Conservation (phyloP, 2,329 filamentous ascomycete species). For the Cladophialophora carrionii region DNA sequence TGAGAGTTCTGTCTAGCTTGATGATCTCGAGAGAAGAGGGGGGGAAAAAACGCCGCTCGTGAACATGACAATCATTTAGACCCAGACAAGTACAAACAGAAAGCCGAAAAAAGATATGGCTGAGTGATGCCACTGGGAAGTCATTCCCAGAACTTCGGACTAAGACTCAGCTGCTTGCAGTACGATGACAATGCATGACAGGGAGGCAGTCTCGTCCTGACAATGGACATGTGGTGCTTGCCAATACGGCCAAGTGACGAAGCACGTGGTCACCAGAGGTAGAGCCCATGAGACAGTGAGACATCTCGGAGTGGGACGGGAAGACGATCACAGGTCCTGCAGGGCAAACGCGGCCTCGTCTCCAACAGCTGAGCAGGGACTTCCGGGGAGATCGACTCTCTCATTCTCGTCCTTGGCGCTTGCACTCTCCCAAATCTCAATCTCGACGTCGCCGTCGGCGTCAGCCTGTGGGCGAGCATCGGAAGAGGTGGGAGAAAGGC, state of each 20-base stretch:
- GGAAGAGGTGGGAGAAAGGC: background rate
- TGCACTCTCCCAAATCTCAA: conserved; percentile 72
- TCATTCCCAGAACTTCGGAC: background rate
- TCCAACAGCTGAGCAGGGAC: conserved; percentile 18
- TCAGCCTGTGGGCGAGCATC: background rate
- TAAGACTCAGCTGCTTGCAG: background rate
- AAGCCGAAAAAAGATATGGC: background rate
- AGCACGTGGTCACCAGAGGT: background rate
- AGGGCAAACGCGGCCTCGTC: conserved; percentile 33
- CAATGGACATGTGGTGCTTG: background rate
- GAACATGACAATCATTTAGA: background rate
- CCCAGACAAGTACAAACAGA: background rate
- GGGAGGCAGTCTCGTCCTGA: background rate
- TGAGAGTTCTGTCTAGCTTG: background rate
- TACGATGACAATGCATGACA: background rate
- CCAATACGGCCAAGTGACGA: background rate
- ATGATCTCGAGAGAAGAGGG: background rate
- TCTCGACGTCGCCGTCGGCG: conserved; percentile 29
- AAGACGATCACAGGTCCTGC: conserved; percentile 32
- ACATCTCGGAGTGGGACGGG: background rate
- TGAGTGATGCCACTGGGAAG: background rate
- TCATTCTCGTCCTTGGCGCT: conserved; percentile 62
- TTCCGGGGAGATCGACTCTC: conserved; percentile 19
- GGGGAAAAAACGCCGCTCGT: background rate
- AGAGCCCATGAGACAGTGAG: background rate